Evolutionary conservation across 2,329 filamentous ascomycete genomes (phyloP).

Genomic region (Cercospora sojina): DNA sequence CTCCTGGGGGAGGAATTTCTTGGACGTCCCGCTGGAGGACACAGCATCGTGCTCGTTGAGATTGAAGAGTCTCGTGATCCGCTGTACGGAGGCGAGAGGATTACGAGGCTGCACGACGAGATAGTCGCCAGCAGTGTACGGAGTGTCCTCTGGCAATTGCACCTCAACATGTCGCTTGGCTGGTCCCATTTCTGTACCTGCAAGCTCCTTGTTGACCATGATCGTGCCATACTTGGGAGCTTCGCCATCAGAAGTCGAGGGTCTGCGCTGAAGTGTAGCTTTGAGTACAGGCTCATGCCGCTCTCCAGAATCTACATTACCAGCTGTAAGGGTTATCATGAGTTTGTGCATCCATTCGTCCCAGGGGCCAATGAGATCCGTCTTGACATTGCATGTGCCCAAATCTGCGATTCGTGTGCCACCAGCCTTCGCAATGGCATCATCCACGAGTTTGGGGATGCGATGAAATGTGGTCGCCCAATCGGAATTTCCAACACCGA

Average conservation of each 20-base stretch:
- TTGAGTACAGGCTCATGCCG: background rate
- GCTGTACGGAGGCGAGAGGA: constrained; percentile 57
- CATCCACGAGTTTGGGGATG: constrained; percentile 42
- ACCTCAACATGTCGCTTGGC: constrained; percentile 56
- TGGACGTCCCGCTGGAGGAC: constrained; percentile 17
- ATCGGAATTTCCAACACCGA: constrained; percentile 45
- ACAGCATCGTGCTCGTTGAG: constrained; percentile 56
- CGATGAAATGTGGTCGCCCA: constrained; percentile 45
- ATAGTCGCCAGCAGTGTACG: constrained; percentile 61
- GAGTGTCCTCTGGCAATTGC: constrained; percentile 46
- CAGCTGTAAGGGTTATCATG: constrained; percentile 5
- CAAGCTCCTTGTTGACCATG: constrained; percentile 54
- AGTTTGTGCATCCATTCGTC: constrained; percentile 38
- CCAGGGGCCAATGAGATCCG: no score
- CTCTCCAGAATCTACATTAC: background rate
- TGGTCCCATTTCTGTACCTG: constrained; percentile 51
- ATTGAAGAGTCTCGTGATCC: constrained; percentile 60
- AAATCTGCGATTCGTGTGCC: no score
- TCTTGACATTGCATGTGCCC: no score
- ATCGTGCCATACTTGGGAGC: constrained; percentile 47
- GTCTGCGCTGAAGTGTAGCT: constrained; percentile 1
- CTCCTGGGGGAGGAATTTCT: constrained; percentile 16
- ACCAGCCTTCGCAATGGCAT: no score
- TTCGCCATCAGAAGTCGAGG: background rate
- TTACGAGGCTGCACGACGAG: constrained; percentile 43